A percentile compares a stretch with the other conserved stretches of the same genome.
Evolutionary conservation across 139 green algal species (phyloP).

Genomic region (Chlamydomonas applanata): DNA sequence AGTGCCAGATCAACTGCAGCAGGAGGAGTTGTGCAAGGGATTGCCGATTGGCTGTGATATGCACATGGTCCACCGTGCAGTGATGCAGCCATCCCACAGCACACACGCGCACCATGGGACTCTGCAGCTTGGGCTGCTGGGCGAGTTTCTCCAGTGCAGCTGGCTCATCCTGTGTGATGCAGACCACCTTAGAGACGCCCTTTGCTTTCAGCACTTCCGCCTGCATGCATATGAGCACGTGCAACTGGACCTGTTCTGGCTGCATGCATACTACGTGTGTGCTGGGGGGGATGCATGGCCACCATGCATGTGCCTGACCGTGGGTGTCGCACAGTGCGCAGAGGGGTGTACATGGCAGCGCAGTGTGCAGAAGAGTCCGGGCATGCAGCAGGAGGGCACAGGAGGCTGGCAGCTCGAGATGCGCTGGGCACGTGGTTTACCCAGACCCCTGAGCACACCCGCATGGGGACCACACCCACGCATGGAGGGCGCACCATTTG

Average conservation of each 20-base stretch:
- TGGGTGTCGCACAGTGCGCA: too few relatives aligned
- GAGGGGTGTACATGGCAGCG: too few relatives aligned
- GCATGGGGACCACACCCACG: not conserved
- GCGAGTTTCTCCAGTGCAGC: conserved; percentile 28
- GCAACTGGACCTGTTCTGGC: too few relatives aligned
- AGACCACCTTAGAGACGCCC: conserved; percentile 47
- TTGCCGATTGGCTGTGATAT: not conserved
- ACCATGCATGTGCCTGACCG: too few relatives aligned
- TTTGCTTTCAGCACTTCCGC: conserved; percentile 19
- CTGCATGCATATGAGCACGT: conserved; percentile 13
- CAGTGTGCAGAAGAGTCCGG: too few relatives aligned
- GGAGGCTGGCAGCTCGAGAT: not conserved
- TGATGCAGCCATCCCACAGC: not conserved
- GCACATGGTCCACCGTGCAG: not conserved
- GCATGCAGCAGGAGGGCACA: too few relatives aligned
- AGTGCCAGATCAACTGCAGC: not conserved
- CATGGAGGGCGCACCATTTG: conserved; percentile 45
- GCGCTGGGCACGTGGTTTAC: not conserved
- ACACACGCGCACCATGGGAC: not conserved
- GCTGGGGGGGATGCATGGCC: too few relatives aligned
- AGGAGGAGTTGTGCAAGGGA: not conserved
- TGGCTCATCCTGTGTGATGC: conserved; percentile 38
- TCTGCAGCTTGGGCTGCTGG: not conserved
- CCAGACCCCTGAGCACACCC: not conserved
- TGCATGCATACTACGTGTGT: too few relatives aligned